Base-by-base conservation (phyloP, 495 filamentous ascomycete species). In the Penicillium angulare region DNA sequence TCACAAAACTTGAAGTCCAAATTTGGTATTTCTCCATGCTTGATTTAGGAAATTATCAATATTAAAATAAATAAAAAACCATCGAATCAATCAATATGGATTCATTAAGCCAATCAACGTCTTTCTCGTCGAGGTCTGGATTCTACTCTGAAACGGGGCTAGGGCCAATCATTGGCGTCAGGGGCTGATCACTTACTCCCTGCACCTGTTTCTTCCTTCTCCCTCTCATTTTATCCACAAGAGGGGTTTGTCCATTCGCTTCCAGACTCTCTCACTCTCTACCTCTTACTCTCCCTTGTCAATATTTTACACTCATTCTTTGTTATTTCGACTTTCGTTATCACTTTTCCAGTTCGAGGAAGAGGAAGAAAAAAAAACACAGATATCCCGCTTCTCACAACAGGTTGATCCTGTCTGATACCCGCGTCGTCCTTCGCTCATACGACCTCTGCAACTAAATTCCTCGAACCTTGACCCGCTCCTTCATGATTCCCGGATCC, bases 381-480 rank as follows among this genome's bases (percentile, higher is more conserved):
- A n/a, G n/a, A n/a, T n/a, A n/a, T n/a, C n/a, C 40, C 41, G 44
- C 40, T 42, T 46, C 13, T 20, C 29, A 23, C 33, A 13, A 46
- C 60, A 57, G 66, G 66, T 68, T 68, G 66, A 68, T 53, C 64
- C 66, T 67, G 61, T 31, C 13, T 51, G 27, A 26, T 12, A 18
- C 5, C 13, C 27, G 27, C 27, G 42, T 15, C 17, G n/a, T n/a
- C n/a, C n/a, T n/a, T n/a, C n/a, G n/a, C n/a, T n/a, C n/a, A n/a
- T n/a, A n/a, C 17, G 22, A 10, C 17, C 38, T 31, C 39, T 23
- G n/a, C n/a, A n/a, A n/a, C n/a, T n/a, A n/a, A n/a, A n/a, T 5
- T 5, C 38, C 20, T 6, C 21, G 12, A 6, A 31, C 13, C 27
- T 31, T 21, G 21, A 24, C 24, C 36, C 10, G 16, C 36, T 31